Percentiles rank a stretch among this genome's conserved stretches.
These are phyloP conservation scores for Mallotus japonicus DNA, from an alignment of 441 rosid genomes.

Conservation along the genomic window DNA sequence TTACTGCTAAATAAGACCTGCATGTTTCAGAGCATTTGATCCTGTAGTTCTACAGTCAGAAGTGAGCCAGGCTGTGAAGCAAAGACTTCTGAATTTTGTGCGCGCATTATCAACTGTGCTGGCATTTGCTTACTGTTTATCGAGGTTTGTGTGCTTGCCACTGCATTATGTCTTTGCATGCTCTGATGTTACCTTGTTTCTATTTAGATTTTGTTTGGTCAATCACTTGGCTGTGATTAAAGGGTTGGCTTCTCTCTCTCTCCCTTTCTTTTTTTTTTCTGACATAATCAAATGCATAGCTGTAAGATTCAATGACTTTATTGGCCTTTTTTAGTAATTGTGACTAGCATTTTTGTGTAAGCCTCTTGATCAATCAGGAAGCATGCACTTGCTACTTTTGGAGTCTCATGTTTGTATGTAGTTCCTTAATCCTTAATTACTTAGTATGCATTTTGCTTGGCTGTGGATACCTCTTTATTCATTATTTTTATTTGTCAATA, in stretches of 20 bases:
- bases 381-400: neutral
- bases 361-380: conserved; percentile 1
- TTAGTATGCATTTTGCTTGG: too few species aligned
- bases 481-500: too few species aligned
- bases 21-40: conserved; percentile 66
- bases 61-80: conserved; percentile 76
- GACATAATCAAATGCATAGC: neutral
- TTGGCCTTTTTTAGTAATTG: neutral
- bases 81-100: conserved; percentile 66
- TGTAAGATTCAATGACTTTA: neutral
- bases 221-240: conserved; percentile 8
- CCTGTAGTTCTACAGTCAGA: conserved; percentile 65
- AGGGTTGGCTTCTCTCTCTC: neutral
- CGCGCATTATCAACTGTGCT: conserved; percentile 75
- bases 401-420: neutral
- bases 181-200: neutral
- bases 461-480: too few species aligned
- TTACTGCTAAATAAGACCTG: conserved; percentile 26
- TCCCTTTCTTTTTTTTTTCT: neutral
- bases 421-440: neutral
- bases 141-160: conserved; percentile 53
- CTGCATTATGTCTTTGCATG: too few species aligned
- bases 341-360: neutral
- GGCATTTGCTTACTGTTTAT: conserved; percentile 76
- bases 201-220: conserved; percentile 2